These are phyloP conservation scores for Gigaspora rosea DNA, from an alignment of 192 early-diverging fungal species.

Conservation along the genomic window DNA sequence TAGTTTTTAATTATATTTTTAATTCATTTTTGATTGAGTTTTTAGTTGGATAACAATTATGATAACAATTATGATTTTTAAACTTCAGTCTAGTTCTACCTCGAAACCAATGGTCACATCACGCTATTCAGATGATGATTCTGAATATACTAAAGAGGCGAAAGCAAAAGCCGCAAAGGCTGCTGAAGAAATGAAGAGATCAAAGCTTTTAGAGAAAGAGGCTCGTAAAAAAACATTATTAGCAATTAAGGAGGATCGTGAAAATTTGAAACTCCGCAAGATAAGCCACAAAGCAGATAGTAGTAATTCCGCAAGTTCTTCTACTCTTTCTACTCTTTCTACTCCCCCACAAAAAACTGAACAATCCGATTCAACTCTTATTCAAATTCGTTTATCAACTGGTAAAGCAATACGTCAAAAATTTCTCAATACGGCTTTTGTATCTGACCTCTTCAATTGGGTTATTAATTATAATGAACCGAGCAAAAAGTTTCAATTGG, in stretches of 20 bases:
- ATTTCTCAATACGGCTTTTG: too few species aligned
- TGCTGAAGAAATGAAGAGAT: neutral
- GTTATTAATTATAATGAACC: too few species aligned
- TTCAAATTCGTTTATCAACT: slow-evolving; percentile 7
- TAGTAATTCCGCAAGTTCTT: neutral
- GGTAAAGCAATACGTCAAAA: neutral
- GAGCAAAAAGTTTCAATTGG: too few species aligned
- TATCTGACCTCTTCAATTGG: too few species aligned
- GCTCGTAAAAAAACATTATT: slow-evolving; percentile 13
- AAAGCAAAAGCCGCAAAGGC: slow-evolving; percentile 11
- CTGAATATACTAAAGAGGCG: neutral
- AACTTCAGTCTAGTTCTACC: neutral
- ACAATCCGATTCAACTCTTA: neutral
- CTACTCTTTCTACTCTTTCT: neutral
- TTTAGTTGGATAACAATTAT: too few species aligned
- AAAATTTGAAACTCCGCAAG: neutral
- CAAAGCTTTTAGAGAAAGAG: neutral
- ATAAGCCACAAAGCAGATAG: neutral
- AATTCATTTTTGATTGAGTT: neutral
- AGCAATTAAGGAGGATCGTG: slow-evolving; percentile 1
- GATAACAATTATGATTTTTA: neutral
- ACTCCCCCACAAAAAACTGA: neutral
- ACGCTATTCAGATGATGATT: slow-evolving; percentile 1
- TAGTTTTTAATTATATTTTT: too few species aligned
- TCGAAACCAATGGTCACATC: neutral